Base-by-base conservation (phyloP, 1,284 basidiomycete genomes). In the Cutaneotrichosporon sp. region DNA sequence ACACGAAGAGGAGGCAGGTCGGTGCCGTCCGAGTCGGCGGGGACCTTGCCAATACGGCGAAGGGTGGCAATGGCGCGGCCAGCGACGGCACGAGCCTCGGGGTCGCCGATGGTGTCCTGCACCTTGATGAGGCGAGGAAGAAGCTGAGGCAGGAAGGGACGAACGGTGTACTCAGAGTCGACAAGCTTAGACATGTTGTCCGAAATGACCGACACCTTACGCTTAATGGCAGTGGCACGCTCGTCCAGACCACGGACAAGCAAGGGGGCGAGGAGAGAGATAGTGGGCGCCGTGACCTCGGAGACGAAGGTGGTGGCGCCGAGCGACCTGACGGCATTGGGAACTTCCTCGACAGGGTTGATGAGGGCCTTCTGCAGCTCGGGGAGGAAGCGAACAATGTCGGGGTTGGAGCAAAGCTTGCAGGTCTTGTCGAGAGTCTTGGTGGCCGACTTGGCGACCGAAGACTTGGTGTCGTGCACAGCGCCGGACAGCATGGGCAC, bases 281-380 rank as follows among this genome's bases (percentile, higher is more conserved):
- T 87, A 63, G 96, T 98, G 59, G 96, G 85, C 60, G 94, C 93
- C 76, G 98, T 96, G 79, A 99, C 96, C 82, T 98, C 96, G 60
- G 93, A 91, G 85, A 99, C 96, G 86, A 98, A 98, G 76, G 96
- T 98, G 78, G 96, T 98, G 57, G 96, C 87, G 76, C 93, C 93
- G 77, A 98, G 91, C 77, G 97, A 87, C 72, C 83, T 83, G 71
- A 98, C 90, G 69, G 92, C 97, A 73, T 87, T 90, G 70, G 93
- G 88, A 61, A 97, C 94, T 84, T 98, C 92, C 82, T 98, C 94
- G 67, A 97, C 91, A 69, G 96, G 96, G 83, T 98, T 92, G 80
- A 97, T 93, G 70, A 98, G 81, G 76, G 90, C 88, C 78, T 94
- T 90, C 79, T 96, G 36, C 71, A 96, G 84, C 72, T 92, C 93